Base-by-base conservation (phyloP, 2,329 filamentous ascomycete genomes). In the Colletotrichum endophyticum region DNA sequence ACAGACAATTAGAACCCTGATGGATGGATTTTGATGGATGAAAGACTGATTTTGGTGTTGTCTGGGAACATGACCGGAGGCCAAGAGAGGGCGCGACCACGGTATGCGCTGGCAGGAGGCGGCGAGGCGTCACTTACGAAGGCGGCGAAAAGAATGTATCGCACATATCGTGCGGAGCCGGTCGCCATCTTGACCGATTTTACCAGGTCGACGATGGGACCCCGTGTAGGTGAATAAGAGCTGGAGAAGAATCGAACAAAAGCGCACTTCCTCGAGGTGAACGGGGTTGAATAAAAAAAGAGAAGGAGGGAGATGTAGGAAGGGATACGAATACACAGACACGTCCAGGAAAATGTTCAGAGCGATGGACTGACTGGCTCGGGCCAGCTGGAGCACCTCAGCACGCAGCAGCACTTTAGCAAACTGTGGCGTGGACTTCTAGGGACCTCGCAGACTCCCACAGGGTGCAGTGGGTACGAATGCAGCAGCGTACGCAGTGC, bases 121-220 rank as follows among this genome's bases (percentile, higher is more conserved):
- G 59, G 63, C 30, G 68, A 49, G 61, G 53, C 22, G 30, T 39
- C 28, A 89, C 94, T 83, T 91, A 98, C 96, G 83, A 98, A 94
- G 83, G 96, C 91, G 76, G 95, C 95, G 82, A 98, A 92, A 83
- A 97, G 90, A 84, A 98, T 90, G 86, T 93, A 94, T 89, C 92
- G 91, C 89, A 93, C 87, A 82, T 95, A 95, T 86, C 94, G 93
- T 86, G 93, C 92, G 80, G 91, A 93, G 84, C 93, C 93, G 76
- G 92, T 91, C 86, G 93, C 93, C 89, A 90, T 91, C 82, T 79
- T 87, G 82, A 80, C 79, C 77, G 72, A 61, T 71, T 61, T 71
- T 72, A 53, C 36, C 59, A 75, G 59, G 71, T 34, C 72, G 63
- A 68, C 25, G 62, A 72, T 74, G 49, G 44, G 66, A 66, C 34